A percentile compares a stretch with the other conserved stretches of the same genome.
phyloP scores from a whole-genome alignment of 2,329 filamentous ascomycete species.

The Whalleya microplaca region DNA sequence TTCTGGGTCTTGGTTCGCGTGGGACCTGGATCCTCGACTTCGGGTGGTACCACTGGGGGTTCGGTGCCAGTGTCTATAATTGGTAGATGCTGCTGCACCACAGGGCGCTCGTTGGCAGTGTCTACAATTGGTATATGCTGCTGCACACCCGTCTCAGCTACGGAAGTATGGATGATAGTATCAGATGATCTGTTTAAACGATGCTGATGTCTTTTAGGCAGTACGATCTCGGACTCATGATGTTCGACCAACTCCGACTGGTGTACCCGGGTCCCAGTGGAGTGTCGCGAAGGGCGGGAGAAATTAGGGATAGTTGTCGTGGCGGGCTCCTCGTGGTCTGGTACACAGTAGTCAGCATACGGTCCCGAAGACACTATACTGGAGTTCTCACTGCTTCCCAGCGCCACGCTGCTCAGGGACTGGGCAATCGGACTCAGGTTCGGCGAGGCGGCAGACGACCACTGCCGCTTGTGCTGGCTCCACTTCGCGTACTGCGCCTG shows the following conservation, averaged over 20 bases:
- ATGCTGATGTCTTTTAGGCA: constrained; percentile 6
- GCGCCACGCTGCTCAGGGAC: constrained; percentile 38
- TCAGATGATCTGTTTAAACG: constrained; percentile 28
- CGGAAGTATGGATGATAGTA: constrained; percentile 33
- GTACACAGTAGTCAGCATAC: constrained; percentile 18
- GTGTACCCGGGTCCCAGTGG: constrained; percentile 7
- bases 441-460: constrained; percentile 56
- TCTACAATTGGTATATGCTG: constrained; percentile 3
- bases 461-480: constrained; percentile 50
- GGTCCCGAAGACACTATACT: constrained; percentile 16
- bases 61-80: constrained; percentile 5
- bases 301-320: constrained; percentile 21
- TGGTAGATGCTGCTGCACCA: not conserved
- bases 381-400: constrained; percentile 25
- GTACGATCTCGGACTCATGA: constrained; percentile 16
- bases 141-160: constrained; percentile 9
- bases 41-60: constrained; percentile 8
- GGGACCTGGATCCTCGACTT: constrained; percentile 7
- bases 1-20: constrained; percentile 26
- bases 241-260: constrained; percentile 2
- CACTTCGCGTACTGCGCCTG: constrained; percentile 45
- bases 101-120: constrained; percentile 9
- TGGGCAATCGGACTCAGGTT: constrained; percentile 53
- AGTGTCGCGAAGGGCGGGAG: constrained; percentile 24
- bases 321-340: constrained; percentile 14